These are phyloP conservation scores for Nakaseomyces delphensis DNA, from an alignment of 1,139 yeast species.

Conservation along the genomic window DNA sequence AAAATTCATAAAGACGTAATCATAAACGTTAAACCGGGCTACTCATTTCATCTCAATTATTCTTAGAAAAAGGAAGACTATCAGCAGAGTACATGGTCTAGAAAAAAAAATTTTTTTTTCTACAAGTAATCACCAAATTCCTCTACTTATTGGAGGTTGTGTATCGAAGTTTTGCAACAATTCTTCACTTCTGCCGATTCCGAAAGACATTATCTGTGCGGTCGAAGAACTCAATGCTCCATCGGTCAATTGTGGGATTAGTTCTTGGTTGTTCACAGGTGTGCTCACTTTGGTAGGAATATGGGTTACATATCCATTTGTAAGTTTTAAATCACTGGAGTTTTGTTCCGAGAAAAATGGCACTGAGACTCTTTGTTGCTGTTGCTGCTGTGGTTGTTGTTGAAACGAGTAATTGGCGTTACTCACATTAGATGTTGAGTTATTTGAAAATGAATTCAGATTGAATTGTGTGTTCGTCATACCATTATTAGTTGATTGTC, in stretches of 20 bases:
- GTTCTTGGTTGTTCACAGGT: neutral
- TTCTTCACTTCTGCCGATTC: neutral
- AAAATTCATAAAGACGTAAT: neutral
- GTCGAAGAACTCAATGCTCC: neutral
- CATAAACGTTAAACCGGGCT: neutral
- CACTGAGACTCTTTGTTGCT: conserved; percentile 2
- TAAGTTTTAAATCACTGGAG: neutral
- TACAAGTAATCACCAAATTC: conserved; percentile 1
- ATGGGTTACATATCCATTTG: neutral
- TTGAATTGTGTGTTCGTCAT: neutral
- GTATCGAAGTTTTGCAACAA: neutral
- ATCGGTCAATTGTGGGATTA: conserved; percentile 2
- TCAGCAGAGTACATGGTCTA: neutral
- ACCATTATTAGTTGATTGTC: neutral
- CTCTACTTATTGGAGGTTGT: conserved; percentile 4
- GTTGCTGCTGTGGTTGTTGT: neutral
- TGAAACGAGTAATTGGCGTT: conserved; percentile 1
- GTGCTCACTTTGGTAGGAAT: neutral
- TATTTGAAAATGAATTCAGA: conserved; percentile 1
- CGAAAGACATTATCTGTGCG: conserved; percentile 1
- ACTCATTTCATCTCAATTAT: neutral
- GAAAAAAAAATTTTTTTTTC: neutral
- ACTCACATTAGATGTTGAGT: neutral
- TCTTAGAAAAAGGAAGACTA: neutral
- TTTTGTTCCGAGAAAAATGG: conserved; percentile 5